A percentile compares a stretch with the other conserved stretches of the same genome.
Conservation (phyloP, 768 basidiomycete genomes). For the Scleroderma citrinum region DNA sequence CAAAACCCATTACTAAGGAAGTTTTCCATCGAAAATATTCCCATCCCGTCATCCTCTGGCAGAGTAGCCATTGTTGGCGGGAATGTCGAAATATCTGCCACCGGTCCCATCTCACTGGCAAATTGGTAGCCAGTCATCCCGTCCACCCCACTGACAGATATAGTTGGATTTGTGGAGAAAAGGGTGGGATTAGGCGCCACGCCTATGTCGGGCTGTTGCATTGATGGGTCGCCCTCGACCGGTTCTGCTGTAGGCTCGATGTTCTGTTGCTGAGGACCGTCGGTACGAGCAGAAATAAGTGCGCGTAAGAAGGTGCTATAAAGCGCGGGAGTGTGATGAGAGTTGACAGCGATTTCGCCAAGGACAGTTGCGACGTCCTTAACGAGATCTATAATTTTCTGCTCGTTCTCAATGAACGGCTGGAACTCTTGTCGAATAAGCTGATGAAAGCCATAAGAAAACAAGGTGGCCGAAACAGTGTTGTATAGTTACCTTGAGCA, state of each 20-base stretch:
- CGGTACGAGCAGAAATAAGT: constrained; percentile 52
- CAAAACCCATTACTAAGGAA: constrained; percentile 77
- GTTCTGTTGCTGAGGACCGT: constrained; percentile 22
- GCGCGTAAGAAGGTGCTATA: constrained; percentile 82
- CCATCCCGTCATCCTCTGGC: constrained; percentile 37
- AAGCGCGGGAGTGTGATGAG: constrained; percentile 83
- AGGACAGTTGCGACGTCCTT: constrained; percentile 79
- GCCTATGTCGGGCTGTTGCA: constrained; percentile 23
- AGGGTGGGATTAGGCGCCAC: constrained; percentile 12
- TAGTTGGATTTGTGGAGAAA: constrained; percentile 15
- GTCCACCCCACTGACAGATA: constrained; percentile 14
- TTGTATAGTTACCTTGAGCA: constrained; percentile 69
- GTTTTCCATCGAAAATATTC: constrained; percentile 73
- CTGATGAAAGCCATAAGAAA: constrained; percentile 34
- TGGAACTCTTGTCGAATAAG: constrained; percentile 82
- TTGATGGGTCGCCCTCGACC: constrained; percentile 12
- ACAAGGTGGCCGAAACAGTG: not conserved
- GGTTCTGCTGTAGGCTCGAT: constrained; percentile 9
- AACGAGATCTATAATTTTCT: constrained; percentile 61
- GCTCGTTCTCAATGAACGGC: constrained; percentile 67
- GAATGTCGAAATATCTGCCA: constrained; percentile 76
- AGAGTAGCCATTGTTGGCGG: constrained; percentile 78
- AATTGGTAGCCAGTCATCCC: constrained; percentile 58
- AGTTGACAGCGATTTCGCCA: constrained; percentile 69
- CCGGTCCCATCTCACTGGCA: constrained; percentile 80